A percentile compares a stretch with the other conserved stretches of the same genome.
Conservation (phyloP, 179 eudicot genomes). For the Gypsophila paniculata region DNA sequence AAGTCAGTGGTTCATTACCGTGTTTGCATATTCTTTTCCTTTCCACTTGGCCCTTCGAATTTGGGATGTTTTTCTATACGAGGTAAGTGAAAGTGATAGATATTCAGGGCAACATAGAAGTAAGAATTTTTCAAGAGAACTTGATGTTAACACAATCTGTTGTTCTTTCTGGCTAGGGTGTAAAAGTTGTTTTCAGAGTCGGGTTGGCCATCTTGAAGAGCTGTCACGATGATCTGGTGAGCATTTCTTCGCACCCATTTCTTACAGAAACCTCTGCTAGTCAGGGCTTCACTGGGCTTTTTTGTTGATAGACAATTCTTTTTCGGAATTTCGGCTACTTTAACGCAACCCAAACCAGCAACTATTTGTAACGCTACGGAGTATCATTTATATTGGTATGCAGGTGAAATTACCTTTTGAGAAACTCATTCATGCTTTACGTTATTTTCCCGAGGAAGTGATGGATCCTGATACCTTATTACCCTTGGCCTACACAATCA, state of each 20-base stretch:
- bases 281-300: too few relatives aligned
- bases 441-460: conserved; percentile 87
- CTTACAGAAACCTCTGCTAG: background rate
- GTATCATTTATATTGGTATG: background rate
- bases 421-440: conserved; percentile 74
- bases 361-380: background rate
- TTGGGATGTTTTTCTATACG: conserved; percentile 92
- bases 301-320: conserved; percentile 4
- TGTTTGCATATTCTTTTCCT: conserved; percentile 87
- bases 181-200: conserved; percentile 78
- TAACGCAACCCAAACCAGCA: background rate
- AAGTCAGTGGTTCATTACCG: conserved; percentile 99
- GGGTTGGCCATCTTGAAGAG: conserved; percentile 83
- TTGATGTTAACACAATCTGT: background rate
- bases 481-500: conserved; percentile 82
- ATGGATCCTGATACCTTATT: conserved; percentile 80
- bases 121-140: background rate
- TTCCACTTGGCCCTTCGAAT: conserved; percentile 91
- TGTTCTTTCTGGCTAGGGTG: conserved; percentile 46
- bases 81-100: conserved; percentile 41
- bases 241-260: conserved; percentile 20
- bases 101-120: background rate
- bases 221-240: conserved; percentile 90
- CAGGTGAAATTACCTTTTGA: conserved; percentile 89
- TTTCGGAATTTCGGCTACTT: too few relatives aligned